Conservation (phyloP, 148 eudicot species). For the Chenopodium quinoa region DNA sequence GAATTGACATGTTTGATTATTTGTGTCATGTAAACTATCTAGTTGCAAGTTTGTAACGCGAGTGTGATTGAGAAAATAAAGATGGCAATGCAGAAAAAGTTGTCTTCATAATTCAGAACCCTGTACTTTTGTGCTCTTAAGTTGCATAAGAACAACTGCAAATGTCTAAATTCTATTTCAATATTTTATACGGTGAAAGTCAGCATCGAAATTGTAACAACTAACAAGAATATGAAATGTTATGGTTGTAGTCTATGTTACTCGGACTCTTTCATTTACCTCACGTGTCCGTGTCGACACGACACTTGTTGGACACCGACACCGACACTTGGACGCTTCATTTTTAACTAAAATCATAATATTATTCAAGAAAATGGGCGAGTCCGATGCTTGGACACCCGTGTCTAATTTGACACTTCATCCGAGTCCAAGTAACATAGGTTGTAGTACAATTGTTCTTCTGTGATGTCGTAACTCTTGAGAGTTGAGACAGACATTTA, state of each 20-base stretch:
- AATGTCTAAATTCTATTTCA: not conserved
- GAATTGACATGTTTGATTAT: no score
- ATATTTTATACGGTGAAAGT: not conserved
- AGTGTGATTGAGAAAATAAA: no score
- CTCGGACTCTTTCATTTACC: no score
- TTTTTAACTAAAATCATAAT: no score
- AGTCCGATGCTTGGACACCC: no score
- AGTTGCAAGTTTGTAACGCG: no score
- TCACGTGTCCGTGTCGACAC: no score
- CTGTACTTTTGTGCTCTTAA: not conserved
- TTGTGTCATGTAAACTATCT: not conserved
- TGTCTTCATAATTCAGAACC: not conserved
- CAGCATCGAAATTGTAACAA: not conserved
- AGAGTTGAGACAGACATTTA: not conserved
- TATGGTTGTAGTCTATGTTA: not conserved
- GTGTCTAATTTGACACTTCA: no score
- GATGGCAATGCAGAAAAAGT: not conserved
- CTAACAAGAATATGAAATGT: not conserved
- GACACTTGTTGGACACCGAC: no score
- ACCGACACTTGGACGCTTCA: no score
- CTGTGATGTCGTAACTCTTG: not conserved
- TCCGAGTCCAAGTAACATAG: no score
- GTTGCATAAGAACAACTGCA: not conserved
- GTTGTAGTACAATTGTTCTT: not conserved
- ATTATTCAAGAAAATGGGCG: no score